Evolutionary conservation across 805 yeast species (phyloP), one percentile per base, ranked within the genome.

Genomic region (Scheffersomyces coipomensis): DNA sequence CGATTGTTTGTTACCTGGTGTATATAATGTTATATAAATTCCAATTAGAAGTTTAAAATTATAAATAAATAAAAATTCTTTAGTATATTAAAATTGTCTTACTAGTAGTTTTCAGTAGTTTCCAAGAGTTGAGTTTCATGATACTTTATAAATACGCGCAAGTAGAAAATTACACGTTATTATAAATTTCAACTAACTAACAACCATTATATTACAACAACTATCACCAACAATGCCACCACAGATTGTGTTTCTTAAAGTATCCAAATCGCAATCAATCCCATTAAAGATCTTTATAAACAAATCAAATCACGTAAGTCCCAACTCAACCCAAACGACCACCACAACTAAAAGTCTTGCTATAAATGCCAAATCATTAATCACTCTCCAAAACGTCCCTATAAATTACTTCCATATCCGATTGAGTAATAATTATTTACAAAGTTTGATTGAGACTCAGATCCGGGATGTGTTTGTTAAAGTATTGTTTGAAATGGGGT

Each of bases 241-340:
- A 3, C 49, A 45, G 21, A 39, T 45, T 11, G 34, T 42, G 22
- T 45, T 45, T 27, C 11, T 45, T n/a, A 39, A 35, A 21, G 13
- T 45, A 2, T 30, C 41, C 3, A n/a, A 38, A 13, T 17, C 24
- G 15, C 23, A 37, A 22, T 25, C 44, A 3, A 33, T 43, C 3
- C 49, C 49, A 15, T 13, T 45, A 2, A 45, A 45, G 22, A 30
- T 45, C 10, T 45, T 45, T 29, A 35, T 45, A 2, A 38, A 39
- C 18, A 32, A 37, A 26, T 30, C 41, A 11, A 22, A n/a, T n/a
- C n/a, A n/a, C n/a, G n/a, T n/a, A n/a, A n/a, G n/a, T 21, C 9
- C 29, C 39, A n/a, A n/a, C 3, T 16, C 34, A 19, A 19, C 29
- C 9, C 19, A 25, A 24, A 23, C 29, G 5, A 19, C 35, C 13